Evolutionary conservation across 306 rosid species (phyloP), one percentile per base, ranked within the genome.

Genomic region (Phaseolus lunatus): DNA sequence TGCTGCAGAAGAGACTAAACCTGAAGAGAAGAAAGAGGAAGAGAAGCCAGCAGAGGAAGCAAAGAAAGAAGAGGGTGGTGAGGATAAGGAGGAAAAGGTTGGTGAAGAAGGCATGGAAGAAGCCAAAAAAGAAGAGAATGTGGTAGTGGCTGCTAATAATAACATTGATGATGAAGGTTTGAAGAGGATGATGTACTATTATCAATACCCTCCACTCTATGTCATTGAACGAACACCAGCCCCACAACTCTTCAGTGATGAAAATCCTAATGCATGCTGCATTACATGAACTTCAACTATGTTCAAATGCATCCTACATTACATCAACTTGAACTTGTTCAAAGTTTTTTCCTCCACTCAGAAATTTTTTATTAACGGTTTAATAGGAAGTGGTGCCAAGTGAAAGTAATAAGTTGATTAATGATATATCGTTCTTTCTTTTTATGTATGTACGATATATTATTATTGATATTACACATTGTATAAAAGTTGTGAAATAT

Each of bases 201-300:
- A 88, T 18, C 97, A 89, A 7, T 90, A 88, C 33, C 96, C 85
- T 12, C 96, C 98, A 69, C 84, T 88, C 66, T 89, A 92, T 79
- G 82, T 89, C 37, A 85, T 88, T 23, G 93, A 94, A 85, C 66
- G 89, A 70, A 80, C 80, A 73, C 98, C 98, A 18, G 93, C 97
- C 1, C 98, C 97, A 73, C 98, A 92, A 88, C 88, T 94, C 13
- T 92, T 94, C 79, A 94, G 97, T 68, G 97, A 94, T 83, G 98
- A 94, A 87, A 94, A 94, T 74, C 97, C 98, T 14, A 94, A 92
- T 83, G 98, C 98, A 31, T 94, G 97, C 57, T 85, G 87, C 89
- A 92, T 94, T 82, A 84, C 93, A 58, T 93, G 59, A 76, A 67
- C 31, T 27, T 19, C n/a, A n/a, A n/a, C n/a, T n/a, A n/a, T n/a